Conservation (phyloP, 306 rosid genomes). For the Lathyrus sativus region DNA sequence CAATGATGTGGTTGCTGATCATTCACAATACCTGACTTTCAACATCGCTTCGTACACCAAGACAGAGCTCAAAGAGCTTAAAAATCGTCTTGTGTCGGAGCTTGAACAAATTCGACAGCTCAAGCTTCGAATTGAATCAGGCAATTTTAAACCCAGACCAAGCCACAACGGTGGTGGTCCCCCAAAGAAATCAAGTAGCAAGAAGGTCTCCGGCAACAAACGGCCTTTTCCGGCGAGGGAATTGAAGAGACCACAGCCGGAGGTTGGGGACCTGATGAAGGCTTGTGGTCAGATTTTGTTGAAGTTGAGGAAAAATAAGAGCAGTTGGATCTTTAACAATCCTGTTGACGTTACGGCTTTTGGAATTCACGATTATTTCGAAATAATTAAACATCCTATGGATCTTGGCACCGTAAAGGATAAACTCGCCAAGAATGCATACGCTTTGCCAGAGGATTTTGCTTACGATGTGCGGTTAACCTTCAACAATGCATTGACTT, state of each 20-base stretch:
- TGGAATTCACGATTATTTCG: conserved; percentile 85
- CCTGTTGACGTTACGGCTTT: conserved; percentile 57
- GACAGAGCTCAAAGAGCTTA: conserved; percentile 72
- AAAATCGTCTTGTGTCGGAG: conserved; percentile 54
- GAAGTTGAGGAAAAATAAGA: conserved; percentile 82
- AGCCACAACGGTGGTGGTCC: conserved; percentile 23
- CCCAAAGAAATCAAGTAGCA: conserved; percentile 55
- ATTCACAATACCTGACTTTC: conserved; percentile 61
- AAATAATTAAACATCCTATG: conserved; percentile 83
- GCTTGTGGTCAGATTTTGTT: conserved; percentile 64
- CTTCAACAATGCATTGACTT: conserved; percentile 74
- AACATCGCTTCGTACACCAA: conserved; percentile 53
- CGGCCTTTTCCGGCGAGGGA: conserved; percentile 59
- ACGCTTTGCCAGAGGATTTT: conserved; percentile 61
- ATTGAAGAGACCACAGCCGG: conserved; percentile 62
- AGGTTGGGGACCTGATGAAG: conserved; percentile 56
- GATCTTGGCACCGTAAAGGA: conserved; percentile 88
- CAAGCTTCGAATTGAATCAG: conserved; percentile 60
- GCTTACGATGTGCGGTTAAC: conserved; percentile 77
- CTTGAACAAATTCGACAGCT: conserved; percentile 76
- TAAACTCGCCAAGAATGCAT: conserved; percentile 52
- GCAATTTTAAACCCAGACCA: conserved; percentile 42
- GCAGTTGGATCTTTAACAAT: conserved; percentile 67
- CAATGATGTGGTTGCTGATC: conserved; percentile 34
- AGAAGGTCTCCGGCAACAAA: conserved; percentile 65